Conservation (phyloP, 164 flowering plant genomes). For the Liquidambar formosana region DNA sequence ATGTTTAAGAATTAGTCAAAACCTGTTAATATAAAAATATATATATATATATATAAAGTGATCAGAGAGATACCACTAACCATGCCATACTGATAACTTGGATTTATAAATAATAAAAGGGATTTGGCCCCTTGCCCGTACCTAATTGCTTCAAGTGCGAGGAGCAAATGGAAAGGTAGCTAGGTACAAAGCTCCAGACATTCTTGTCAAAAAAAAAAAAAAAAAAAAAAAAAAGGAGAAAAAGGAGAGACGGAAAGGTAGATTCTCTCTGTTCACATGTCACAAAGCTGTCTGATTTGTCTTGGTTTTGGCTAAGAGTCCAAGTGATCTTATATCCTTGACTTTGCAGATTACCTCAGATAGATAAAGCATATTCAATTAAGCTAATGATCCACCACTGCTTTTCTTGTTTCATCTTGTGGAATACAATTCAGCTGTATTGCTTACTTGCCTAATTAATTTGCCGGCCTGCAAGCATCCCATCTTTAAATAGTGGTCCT, state of each 20-base stretch:
- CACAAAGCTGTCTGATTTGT: neutral
- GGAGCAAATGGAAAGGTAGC: neutral
- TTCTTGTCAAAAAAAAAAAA: no score
- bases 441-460: no score
- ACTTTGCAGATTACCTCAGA: neutral
- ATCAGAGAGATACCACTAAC: no score
- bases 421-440: neutral
- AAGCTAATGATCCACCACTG: neutral
- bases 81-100: no score
- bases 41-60: no score
- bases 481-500: no score
- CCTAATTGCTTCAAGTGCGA: neutral
- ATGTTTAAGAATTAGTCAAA: no score
- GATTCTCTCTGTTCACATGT: slow-evolving; percentile 2
- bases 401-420: neutral
- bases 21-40: no score
- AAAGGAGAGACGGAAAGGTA: neutral
- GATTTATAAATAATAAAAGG: neutral
- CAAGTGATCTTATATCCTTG: neutral
- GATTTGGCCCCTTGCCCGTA: neutral
- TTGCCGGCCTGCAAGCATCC: neutral
- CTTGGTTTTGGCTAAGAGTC: neutral
- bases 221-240: no score
- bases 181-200: no score
- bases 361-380: neutral